Evolutionary conservation across 2,329 filamentous ascomycete genomes (phyloP), one percentile per base, ranked within the genome.

Genomic region (Fonsecaea erecta): DNA sequence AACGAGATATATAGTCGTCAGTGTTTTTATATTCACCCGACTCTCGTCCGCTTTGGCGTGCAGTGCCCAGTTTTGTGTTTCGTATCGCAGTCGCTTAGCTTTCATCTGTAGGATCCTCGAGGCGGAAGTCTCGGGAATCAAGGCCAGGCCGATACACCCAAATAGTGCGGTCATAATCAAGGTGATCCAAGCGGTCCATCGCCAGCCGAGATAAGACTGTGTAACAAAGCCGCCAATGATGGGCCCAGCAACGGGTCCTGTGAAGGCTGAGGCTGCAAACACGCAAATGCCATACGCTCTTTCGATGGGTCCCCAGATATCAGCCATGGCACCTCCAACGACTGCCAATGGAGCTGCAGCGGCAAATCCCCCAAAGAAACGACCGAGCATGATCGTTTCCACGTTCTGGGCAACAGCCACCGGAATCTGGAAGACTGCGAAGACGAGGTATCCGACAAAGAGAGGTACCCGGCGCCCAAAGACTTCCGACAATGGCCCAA

Each of bases 181-280:
- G 0, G 83, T 85, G 26, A 86, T 78, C 77, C 84, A 87, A 9
- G 79, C 80, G 0, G 83, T 86, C 83, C 84, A 86, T 18, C 84
- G 77, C 84, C 85, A 86, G 16, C 83, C 82, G 1, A 86, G 78
- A 67, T 80, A 69, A 6, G 76, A 80, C 46, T 81, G 75, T 0
- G 79, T 80, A 35, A 84, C 78, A 62, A 84, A 85, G 0, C 79
- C 81, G 8, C 83, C 83, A 8, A 82, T 75, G 60, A 86, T 79
- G 2, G 83, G 66, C 34, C 64, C 66, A 26, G 62, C 74, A 1
- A 80, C 77, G 0, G 83, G 83, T 1, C 84, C 83, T 1, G 80
- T 75, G 66, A 86, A 85, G 0, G 81, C 80, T 3, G 79, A 78
- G 0, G 73, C 74, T 1, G 78, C 73, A 64, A 83, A 84, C 35